Evolutionary conservation across 192 early-diverging fungal genomes (phyloP).

Genomic region (Coemansia sp.): DNA sequence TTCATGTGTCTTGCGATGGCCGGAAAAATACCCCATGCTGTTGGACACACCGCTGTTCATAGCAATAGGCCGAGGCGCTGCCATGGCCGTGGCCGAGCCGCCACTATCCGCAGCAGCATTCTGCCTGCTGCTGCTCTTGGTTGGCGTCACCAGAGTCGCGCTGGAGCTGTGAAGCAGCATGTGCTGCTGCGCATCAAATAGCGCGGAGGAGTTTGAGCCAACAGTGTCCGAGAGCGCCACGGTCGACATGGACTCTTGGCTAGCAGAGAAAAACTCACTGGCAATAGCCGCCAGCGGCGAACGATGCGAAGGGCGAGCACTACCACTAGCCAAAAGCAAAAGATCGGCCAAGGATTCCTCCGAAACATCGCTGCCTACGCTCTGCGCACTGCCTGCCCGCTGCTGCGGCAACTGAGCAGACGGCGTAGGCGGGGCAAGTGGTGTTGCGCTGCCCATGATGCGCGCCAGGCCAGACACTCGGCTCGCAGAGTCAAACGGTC

Average conservation of each 20-base stretch:
- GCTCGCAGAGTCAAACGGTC: constrained; percentile 16
- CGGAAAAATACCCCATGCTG: constrained; percentile 33
- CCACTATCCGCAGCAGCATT: no score
- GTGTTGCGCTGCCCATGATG: constrained; percentile 7
- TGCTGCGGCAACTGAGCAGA: no score
- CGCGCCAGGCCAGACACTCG: constrained; percentile 24
- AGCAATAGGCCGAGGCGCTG: not conserved
- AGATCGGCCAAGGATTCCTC: constrained; percentile 6
- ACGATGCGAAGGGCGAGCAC: constrained; percentile 18
- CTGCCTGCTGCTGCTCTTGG: not conserved
- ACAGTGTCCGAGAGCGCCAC: not conserved
- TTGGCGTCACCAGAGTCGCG: constrained; percentile 6
- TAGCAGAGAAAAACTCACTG: constrained; percentile 35
- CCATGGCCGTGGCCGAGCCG: no score
- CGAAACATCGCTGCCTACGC: constrained; percentile 10
- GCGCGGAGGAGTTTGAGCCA: not conserved
- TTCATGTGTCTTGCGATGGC: constrained; percentile 5
- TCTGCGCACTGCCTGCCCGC: no score
- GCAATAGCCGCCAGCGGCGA: constrained; percentile 32
- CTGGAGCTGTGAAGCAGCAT: not conserved
- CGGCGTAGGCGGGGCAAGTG: not conserved
- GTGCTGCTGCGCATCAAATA: no score
- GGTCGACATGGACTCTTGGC: constrained; percentile 26
- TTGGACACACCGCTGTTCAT: not conserved
- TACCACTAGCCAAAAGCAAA: constrained; percentile 3